Base-by-base conservation (phyloP, 108 stramenopile species). In the Cyclostephanos tholiformis region DNA sequence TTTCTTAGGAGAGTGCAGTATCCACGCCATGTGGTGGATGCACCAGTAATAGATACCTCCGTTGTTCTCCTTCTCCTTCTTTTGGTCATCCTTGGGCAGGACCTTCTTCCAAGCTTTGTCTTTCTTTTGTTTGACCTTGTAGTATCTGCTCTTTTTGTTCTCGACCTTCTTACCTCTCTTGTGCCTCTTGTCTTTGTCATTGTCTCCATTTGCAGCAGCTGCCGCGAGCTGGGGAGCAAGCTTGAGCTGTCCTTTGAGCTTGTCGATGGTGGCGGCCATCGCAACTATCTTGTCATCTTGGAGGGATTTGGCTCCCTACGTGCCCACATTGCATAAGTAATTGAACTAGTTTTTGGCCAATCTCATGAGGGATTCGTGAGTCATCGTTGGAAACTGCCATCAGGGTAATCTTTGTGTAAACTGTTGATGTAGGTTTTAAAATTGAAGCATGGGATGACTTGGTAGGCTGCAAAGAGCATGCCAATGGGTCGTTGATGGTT, bases 1-100 rank as follows among this genome's bases (percentile, higher is more conserved):
- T n/a, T n/a, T n/a, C n/a, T 23, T 22, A 6, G 32, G n/a, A 7
- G 19, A 20, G 51, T 77, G 76, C 2, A 58, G 12, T 25, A 27
- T 27, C 76, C 76, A 77, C 4, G 62, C 61, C 51, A n/a, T 60
- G 23, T 77, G 76, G 46, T n/a, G n/a, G n/a, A n/a, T n/a, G n/a
- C n/a, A n/a, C n/a, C n/a, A n/a, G n/a, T n/a, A n/a, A n/a, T n/a
- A 66, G 71, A 1, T 43, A 69, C 69, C n/a, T n/a, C n/a, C n/a
- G n/a, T n/a, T n/a, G n/a, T n/a, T n/a, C n/a, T n/a, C n/a, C n/a
- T n/a, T n/a, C n/a, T n/a, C n/a, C n/a, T n/a, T n/a, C n/a, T n/a
- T n/a, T n/a, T n/a, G n/a, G n/a, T n/a, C n/a, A n/a, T n/a, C n/a
- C n/a, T n/a, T n/a, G n/a, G n/a, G n/a, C n/a, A n/a, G n/a, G n/a